Base-by-base conservation (phyloP, 2,329 filamentous ascomycete species). In the Colletotrichum endophyticum region DNA sequence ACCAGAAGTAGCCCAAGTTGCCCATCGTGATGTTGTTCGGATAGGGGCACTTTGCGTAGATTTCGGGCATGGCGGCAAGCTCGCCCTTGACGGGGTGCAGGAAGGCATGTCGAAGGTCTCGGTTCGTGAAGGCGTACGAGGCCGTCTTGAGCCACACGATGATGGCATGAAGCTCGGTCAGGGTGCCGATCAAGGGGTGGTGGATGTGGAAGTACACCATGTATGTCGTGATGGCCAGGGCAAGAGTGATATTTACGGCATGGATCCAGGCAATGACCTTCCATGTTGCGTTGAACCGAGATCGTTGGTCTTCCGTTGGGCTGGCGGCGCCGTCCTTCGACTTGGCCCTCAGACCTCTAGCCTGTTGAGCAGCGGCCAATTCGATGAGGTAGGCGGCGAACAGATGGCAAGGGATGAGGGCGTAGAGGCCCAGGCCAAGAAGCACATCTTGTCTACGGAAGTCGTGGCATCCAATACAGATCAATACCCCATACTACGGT, bases 131-230 rank as follows among this genome's bases (percentile, higher is more conserved):
- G 28, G 96, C 97, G 83, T 99, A 99, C 0, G 96, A 98, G 78
- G 95, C 95, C 36, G 95, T 96, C 88, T 99, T 99, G 81, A 99
- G 91, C 94, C 96, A 98, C 67, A 99, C 96, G 72, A 99, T 95
- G 81, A 99, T 93, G 78, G 96, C 96, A 83, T 99, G 97, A 77
- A 98, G 86, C 85, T 99, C 95, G 78, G 95, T 96, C 66, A 98
- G 87, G 1, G 96, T 98, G 57, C 97, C 97, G 80, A 99, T 98
- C 22, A 98, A 91, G 0, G 97, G 97, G 84, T 99, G 97, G 84
- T 98, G 92, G 79, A 99, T 95, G 84, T 95, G 91, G 84, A 94
- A 96, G 87, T 98, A 99, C 22, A 99, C 96, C 22, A 96, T 92
- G 78, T 93, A 92, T 64, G 95, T 97, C 11, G 96, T 95, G 78